Evolutionary conservation across 805 yeast genomes (phyloP).

Genomic region (Lipomyces starkeyi): DNA sequence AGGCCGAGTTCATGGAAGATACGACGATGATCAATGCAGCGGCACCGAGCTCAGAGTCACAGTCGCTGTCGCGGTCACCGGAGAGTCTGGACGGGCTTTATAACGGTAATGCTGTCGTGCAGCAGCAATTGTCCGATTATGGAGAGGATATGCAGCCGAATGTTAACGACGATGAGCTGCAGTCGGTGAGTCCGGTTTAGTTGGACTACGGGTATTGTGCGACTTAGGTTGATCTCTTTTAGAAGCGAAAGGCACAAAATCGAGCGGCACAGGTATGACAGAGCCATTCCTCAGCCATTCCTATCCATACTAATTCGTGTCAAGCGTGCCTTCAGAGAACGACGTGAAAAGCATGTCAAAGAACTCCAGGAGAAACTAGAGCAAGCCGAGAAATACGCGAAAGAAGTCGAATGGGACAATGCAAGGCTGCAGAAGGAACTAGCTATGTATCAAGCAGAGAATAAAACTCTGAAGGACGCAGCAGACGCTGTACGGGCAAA

Average conservation of each 20-base stretch:
- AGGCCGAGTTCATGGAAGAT: background rate
- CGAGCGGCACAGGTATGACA: slow-evolving; percentile 30
- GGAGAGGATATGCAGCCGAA: slow-evolving; percentile 16
- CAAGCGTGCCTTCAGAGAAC: slow-evolving; percentile 33
- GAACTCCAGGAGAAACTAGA: slow-evolving; percentile 24
- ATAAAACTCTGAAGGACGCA: slow-evolving; percentile 17
- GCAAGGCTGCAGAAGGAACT: slow-evolving; percentile 23
- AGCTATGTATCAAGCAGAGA: slow-evolving; percentile 26
- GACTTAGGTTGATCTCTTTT: slow-evolving; percentile 41
- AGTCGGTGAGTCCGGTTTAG: slow-evolving; percentile 5
- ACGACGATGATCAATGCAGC: background rate
- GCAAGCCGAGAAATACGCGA: slow-evolving; percentile 6
- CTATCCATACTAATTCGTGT: background rate
- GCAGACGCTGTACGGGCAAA: slow-evolving; percentile 10
- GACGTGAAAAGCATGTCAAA: slow-evolving; percentile 29
- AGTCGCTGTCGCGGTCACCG: background rate
- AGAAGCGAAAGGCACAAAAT: slow-evolving; percentile 52
- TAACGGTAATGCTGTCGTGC: background rate
- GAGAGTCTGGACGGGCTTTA: background rate
- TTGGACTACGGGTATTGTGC: background rate
- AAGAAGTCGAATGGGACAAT: slow-evolving; percentile 15
- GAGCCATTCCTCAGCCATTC: background rate
- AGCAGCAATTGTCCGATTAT: background rate
- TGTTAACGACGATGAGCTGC: slow-evolving; percentile 12
- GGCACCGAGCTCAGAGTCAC: background rate